Conservation (phyloP, 2,329 filamentous ascomycete species). For the Sporothrix luriei region DNA sequence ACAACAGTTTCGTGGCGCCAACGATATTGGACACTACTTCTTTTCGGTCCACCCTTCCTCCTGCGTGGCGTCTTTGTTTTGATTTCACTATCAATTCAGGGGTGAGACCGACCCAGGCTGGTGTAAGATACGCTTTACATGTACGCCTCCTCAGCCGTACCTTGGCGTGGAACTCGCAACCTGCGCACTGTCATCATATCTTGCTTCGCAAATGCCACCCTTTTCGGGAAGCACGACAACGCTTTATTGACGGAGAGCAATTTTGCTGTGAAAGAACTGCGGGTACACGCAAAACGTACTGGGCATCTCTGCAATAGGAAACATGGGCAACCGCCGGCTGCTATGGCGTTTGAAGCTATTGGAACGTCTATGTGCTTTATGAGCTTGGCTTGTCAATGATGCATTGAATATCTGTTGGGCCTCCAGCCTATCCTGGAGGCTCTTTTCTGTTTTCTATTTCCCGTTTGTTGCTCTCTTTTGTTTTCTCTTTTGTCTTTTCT, state of each 20-base stretch:
- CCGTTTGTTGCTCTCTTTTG: background rate
- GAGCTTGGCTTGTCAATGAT: background rate
- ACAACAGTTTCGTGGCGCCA: background rate
- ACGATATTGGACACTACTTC: background rate
- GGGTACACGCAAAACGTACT: background rate
- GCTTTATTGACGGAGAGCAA: background rate
- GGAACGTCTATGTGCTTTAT: background rate
- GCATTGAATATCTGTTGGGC: background rate
- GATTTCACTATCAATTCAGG: background rate
- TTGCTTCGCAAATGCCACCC: background rate
- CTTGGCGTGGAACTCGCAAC: background rate
- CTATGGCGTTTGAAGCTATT: conserved; percentile 15
- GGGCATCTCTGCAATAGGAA: conserved; percentile 15
- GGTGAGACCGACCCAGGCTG: background rate
- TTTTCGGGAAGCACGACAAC: background rate
- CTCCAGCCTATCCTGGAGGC: background rate
- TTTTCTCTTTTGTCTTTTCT: background rate
- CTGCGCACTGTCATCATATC: no score
- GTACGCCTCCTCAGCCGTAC: background rate
- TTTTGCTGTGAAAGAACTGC: background rate
- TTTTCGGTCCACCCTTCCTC: background rate
- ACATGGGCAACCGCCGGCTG: background rate
- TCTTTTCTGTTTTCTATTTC: conserved; percentile 9
- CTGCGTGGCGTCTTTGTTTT: background rate
- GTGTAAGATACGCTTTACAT: background rate